Evolutionary conservation across 1,284 basidiomycete species (phyloP).

Genomic region (Trichosporon coremiiforme): DNA sequence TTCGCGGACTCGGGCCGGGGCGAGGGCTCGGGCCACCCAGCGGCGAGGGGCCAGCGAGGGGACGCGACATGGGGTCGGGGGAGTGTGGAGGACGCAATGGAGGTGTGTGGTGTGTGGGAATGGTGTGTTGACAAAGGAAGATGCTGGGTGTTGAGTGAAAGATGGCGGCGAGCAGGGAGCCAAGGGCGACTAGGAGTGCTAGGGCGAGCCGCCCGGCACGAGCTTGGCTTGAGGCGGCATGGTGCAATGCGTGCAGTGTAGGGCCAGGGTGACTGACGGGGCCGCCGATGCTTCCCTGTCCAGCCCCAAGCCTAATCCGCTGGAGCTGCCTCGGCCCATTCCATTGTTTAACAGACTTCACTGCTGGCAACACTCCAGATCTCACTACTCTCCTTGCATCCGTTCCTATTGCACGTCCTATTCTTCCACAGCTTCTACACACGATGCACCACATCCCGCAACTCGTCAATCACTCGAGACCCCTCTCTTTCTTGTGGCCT

Average conservation of each 20-base stretch:
- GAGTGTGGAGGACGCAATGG: not conserved
- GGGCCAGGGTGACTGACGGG: conserved; percentile 2
- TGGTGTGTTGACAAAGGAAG: conserved; percentile 10
- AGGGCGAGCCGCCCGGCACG: not conserved
- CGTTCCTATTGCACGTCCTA: not conserved
- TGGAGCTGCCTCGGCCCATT: not conserved
- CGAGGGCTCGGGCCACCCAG: conserved; percentile 24
- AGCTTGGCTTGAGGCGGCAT: not conserved
- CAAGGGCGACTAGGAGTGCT: not conserved
- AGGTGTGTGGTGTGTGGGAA: not conserved
- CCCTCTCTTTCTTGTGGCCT: too few relatives aligned
- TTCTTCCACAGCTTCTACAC: not conserved
- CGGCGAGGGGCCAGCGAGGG: conserved; percentile 28
- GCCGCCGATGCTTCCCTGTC: conserved; percentile 7
- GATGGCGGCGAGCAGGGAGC: conserved; percentile 4
- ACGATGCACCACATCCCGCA: too few relatives aligned
- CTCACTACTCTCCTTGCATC: not conserved
- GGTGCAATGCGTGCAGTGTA: not conserved
- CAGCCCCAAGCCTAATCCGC: not conserved
- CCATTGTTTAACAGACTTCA: not conserved
- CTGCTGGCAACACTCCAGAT: not conserved
- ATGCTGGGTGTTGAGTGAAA: not conserved
- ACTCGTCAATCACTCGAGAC: too few relatives aligned
- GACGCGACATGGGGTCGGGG: conserved; percentile 22
- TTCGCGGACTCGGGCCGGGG: conserved; percentile 21